Percentiles rank a stretch among this genome's conserved stretches.
phyloP scores from a whole-genome alignment of 768 basidiomycete species.

The Pleurotus tuber-regium region DNA sequence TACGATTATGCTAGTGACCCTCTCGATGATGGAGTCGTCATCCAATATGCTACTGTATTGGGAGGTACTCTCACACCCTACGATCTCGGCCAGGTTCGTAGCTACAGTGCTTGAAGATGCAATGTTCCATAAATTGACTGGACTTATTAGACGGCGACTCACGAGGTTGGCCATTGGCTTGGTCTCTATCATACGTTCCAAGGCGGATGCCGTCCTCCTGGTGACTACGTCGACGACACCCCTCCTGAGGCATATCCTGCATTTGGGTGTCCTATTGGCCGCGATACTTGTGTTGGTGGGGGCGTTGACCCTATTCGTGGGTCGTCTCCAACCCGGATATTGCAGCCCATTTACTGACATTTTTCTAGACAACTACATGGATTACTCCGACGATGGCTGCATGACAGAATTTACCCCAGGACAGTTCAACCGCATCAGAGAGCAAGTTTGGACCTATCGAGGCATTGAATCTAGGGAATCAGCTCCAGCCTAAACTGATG shows the following conservation, averaged over 20 bases:
- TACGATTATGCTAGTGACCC: conserved; percentile 25
- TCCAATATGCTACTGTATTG: conserved; percentile 22
- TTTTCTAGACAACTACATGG: conserved; percentile 33
- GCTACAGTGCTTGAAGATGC: neutral
- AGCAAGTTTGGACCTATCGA: conserved; percentile 1
- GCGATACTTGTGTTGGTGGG: conserved; percentile 22
- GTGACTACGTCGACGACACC: conserved; percentile 27
- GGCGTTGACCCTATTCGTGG: conserved; percentile 34
- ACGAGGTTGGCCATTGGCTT: conserved; percentile 35
- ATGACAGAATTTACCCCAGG: conserved; percentile 27
- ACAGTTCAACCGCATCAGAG: conserved; percentile 20
- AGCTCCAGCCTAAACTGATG: neutral
- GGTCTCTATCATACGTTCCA: conserved; percentile 38
- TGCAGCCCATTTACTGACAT: neutral
- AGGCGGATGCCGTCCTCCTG: conserved; percentile 22
- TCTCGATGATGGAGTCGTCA: conserved; percentile 33
- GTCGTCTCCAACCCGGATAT: too few relatives aligned
- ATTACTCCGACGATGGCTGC: conserved; percentile 29
- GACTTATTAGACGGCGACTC: conserved; percentile 28
- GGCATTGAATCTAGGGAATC: neutral
- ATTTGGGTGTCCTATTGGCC: conserved; percentile 26
- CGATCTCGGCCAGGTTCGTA: conserved; percentile 21
- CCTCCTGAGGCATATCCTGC: conserved; percentile 24
- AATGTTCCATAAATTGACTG: neutral
- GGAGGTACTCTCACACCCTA: conserved; percentile 29